These are phyloP conservation scores for Coniochaeta sp. DNA, from an alignment of 2,329 filamentous ascomycete species.

Conservation along the genomic window DNA sequence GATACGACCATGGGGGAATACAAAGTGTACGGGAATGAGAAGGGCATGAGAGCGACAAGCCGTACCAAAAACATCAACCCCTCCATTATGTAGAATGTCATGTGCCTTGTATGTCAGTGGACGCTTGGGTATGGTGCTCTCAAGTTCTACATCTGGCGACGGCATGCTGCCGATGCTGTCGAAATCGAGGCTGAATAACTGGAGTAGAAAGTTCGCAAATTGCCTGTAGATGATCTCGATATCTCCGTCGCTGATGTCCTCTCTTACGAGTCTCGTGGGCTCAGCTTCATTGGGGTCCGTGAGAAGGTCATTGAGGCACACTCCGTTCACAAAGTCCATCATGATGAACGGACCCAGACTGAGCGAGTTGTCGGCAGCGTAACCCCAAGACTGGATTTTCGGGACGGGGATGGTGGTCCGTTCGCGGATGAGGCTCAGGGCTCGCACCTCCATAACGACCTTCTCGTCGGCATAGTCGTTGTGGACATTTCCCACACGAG, in stretches of 20 bases:
- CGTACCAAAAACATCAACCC: constrained; percentile 14
- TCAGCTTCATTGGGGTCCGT: not conserved
- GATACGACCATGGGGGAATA: too few species aligned
- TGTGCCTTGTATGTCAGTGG: constrained; percentile 25
- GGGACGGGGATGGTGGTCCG: constrained; percentile 1
- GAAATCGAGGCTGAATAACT: constrained; percentile 21
- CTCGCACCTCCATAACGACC: not conserved
- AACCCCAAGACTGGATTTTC: not conserved
- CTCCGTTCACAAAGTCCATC: constrained; percentile 1
- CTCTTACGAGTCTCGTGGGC: constrained; percentile 8
- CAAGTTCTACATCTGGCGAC: constrained; percentile 9
- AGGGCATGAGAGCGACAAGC: too few species aligned
- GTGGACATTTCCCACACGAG: not conserved
- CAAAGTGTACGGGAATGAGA: too few species aligned
- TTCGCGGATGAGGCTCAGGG: not conserved
- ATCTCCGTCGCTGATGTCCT: constrained; percentile 17
- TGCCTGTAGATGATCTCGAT: constrained; percentile 10
- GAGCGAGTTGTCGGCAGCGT: not conserved
- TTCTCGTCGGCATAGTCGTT: constrained; percentile 6
- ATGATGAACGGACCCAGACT: constrained; percentile 1
- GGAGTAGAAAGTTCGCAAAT: constrained; percentile 16
- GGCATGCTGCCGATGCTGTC: constrained; percentile 19
- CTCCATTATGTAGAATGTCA: constrained; percentile 21
- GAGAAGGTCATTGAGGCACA: not conserved
- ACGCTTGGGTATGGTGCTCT: constrained; percentile 10